Base-by-base conservation (phyloP, 331 rosid species). In the Pyracantha coccinea region DNA sequence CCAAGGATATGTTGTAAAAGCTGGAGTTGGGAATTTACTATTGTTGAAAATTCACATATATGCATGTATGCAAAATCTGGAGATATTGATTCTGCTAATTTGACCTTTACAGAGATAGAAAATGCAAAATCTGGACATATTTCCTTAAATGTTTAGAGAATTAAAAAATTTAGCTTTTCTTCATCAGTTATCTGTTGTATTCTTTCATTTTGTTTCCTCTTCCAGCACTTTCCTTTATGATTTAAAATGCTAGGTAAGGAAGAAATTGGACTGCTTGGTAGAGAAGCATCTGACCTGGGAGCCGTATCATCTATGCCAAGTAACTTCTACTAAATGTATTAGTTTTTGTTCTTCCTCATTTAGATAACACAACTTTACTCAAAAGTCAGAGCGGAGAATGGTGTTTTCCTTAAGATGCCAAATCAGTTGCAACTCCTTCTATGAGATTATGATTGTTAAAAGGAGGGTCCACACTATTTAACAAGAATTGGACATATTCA, bases 11-110 rank as follows among this genome's bases (percentile, higher is more conserved):
- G 83, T 81, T 21, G 53, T 74, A 10, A 89, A 89, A 75, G 67
- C 57, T 41, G 86, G 90, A 33, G 33, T 79, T 70, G 74, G 66
- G 23, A 70, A 73, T 83, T 77, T 73, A 86, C 79, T 3, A 66
- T 77, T 28, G 58, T 87, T 86, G 83, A 77, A 71, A 89, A 89
- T 64, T 85, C 88, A 23, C 89, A 79, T 77, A 73, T 89, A 54
- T 86, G 78, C 74, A 86, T 86, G 93, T 86, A 89, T 79, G 88
- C 89, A 41, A 89, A 89, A 61, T 85, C 84, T 2, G 93, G 93
- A 66, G 87, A 86, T 74, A 76, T 85, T 16, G 67, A 75, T 52
- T 83, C 78, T 0, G 87, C 93, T 38, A 59, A 69, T 57, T 62
- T 67, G 33, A 83, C 84, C 73, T 86, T 89, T 75, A 73, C 73